Base-by-base conservation (phyloP, 2,329 filamentous ascomycete genomes). In the Epichloe hybrida region DNA sequence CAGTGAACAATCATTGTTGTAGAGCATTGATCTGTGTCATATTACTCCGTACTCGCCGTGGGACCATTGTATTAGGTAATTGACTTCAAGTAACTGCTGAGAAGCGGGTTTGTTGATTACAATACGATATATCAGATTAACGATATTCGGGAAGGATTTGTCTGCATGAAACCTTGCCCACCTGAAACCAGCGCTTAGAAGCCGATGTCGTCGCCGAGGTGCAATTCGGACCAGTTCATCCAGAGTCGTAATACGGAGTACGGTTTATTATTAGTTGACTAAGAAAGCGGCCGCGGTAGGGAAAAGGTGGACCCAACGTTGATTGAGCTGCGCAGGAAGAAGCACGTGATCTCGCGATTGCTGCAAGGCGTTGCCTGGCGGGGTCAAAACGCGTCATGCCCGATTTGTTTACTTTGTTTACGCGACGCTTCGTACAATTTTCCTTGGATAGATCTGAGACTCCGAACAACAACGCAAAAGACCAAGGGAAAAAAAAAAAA, bases 341-440 rank as follows among this genome's bases (percentile, higher is more conserved):
- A 17, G 23, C 56, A 58, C 55, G 55, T 57, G 56, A 58, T 35
- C 42, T 52, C 55, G 56, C 50, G 55, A 49, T 40, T 35, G 21
- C 17, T n/a, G 6, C 34, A 31, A 36, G 17, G 38, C 41, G 55
- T 57, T 55, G 54, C 54, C 20, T 34, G 52, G 55, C 44, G 52
- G 56, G 53, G 55, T 48, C 11, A 27, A 44, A 40, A 56, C 57
- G 57, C 54, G 55, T 39, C 46, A 9, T 49, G n/a, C 20, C 15
- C 31, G 17, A 44, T 53, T 57, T 59, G 55, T 59, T 59, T 58
- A 59, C 57, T 58, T 56, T 48, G 38, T 5, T 31, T 43, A 48
- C 44, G 49, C 49, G 49, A 21, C 49, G 36, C 17, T 12, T 36
- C 11, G 20, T 12, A 40, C n/a, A 42, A 42, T 6, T 42, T 23